Evolutionary conservation across 2,329 filamentous ascomycete species (phyloP), one percentile per base, ranked within the genome.

Genomic region (Fusarium sp.): DNA sequence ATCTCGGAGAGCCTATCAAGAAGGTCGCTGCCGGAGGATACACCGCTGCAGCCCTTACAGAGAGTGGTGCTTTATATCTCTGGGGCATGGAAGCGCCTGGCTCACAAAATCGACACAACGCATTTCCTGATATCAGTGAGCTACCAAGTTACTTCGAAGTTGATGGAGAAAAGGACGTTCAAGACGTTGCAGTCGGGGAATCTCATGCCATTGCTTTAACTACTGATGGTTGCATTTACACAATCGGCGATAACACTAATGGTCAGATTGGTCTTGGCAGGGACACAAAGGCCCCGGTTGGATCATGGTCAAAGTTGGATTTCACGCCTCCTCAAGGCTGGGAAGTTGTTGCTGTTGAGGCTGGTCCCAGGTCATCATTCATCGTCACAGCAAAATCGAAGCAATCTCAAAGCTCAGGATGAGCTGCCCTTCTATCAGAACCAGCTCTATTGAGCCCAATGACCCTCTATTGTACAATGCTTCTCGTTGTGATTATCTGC

Each of bases 1-100:
- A 84, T 54, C 78, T 90, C 78, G 58, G 83, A 77, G 20, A 86
- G 78, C 43, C 81, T 14, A 82, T 91, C 47, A 78, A 71, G 29
- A 87, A 85, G 69, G 77, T 91, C 25, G 81, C 80, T 6, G 84
- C 84, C 5, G 84, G 84, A 4, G 88, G 88, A 1, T 89, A 88
- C 71, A 76, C 84, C 4, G 77, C 85, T 4, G 87, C 85, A 5
- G 88, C 88, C 0, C 69, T 91, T 41, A 90, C 87, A 0, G 77
- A 81, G 13, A 85, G 84, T 4, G 80, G 84, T 31, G 85, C 87
- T 58, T 74, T 90, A 3, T 91, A 91, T 71, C 73, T 85, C 23
- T 91, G 89, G 88, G 89, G 89, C 4, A 74, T 73, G 42, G 29
- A 59, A 17, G 55, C 71, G 3, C 60, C 63, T 8, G 72, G 73